These are phyloP conservation scores for Sarocladium brachiariae DNA, from an alignment of 2,329 filamentous ascomycete genomes.

Conservation along the genomic window DNA sequence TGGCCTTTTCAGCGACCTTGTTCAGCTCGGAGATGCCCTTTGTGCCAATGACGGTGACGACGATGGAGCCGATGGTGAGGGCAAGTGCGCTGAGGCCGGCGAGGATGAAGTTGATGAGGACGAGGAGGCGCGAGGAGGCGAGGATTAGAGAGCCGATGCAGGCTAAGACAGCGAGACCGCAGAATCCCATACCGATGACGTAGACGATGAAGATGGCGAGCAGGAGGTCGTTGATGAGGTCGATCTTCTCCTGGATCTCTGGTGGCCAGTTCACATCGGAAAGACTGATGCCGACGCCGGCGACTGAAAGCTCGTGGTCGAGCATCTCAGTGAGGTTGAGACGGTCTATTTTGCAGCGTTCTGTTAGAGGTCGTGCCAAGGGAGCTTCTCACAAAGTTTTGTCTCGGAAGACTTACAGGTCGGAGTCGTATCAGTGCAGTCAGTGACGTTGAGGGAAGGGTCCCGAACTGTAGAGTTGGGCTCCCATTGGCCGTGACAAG, in stretches of 20 bases:
- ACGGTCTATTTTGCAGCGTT: constrained; percentile 21
- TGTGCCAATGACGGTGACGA: constrained; percentile 34
- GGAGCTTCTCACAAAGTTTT: no score
- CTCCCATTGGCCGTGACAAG: constrained; percentile 38
- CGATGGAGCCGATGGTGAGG: constrained; percentile 34
- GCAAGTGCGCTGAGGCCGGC: constrained; percentile 28
- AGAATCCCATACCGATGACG: constrained; percentile 34
- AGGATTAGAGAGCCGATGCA: constrained; percentile 29
- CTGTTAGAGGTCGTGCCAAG: no score
- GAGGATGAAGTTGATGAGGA: constrained; percentile 30
- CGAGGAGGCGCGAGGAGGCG: constrained; percentile 18
- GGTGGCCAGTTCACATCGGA: constrained; percentile 38
- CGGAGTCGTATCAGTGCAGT: constrained; percentile 34
- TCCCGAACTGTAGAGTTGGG: constrained; percentile 33
- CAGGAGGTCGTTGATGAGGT: constrained; percentile 42
- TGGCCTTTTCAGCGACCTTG: constrained; percentile 34
- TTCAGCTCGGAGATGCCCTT: constrained; percentile 36
- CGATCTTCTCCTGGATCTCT: constrained; percentile 38
- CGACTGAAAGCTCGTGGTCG: constrained; percentile 37
- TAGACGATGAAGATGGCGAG: constrained; percentile 43
- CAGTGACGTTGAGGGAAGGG: constrained; percentile 34
- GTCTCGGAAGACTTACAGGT: constrained; percentile 29
- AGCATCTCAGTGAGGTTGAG: constrained; percentile 43
- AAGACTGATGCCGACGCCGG: constrained; percentile 37
- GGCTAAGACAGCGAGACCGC: constrained; percentile 36